These are phyloP conservation scores for Apiospora pterosperma DNA, from an alignment of 2,329 filamentous ascomycete genomes.

Conservation along the genomic window DNA sequence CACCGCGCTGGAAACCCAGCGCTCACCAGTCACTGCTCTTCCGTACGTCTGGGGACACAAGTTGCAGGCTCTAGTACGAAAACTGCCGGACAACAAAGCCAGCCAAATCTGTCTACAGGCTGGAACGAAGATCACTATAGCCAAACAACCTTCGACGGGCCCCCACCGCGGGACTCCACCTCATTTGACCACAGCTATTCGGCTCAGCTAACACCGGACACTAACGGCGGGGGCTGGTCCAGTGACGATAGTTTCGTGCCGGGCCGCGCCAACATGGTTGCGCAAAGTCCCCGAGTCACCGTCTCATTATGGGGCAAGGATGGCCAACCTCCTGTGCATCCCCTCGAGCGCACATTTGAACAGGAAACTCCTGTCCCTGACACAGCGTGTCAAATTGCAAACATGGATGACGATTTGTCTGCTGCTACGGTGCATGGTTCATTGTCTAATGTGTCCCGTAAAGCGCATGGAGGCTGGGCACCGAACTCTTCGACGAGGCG, in stretches of 20 bases:
- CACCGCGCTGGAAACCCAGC: not conserved
- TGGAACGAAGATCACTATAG: not conserved
- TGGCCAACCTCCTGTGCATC: constrained; percentile 29
- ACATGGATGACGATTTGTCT: constrained; percentile 36
- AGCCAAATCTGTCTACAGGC: not conserved
- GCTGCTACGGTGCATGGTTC: constrained; percentile 16
- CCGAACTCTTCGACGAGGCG: constrained; percentile 36
- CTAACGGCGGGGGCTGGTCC: constrained; percentile 45
- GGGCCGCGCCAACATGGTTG: constrained; percentile 36
- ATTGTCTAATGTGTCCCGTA: constrained; percentile 27
- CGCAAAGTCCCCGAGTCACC: constrained; percentile 51
- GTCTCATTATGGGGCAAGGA: constrained; percentile 54
- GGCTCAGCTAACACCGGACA: constrained; percentile 46
- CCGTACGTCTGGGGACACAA: not conserved
- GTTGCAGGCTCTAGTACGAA: constrained; percentile 6
- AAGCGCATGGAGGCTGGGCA: constrained; percentile 40
- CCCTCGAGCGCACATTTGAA: constrained; percentile 36
- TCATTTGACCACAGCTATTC: constrained; percentile 24
- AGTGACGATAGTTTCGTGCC: constrained; percentile 46
- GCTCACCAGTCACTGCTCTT: not conserved
- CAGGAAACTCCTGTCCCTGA: constrained; percentile 25
- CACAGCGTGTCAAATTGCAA: constrained; percentile 31
- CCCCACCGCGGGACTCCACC: not conserved
- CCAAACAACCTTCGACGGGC: not conserved
- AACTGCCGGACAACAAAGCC: constrained; percentile 33